phyloP scores from a whole-genome alignment of 495 filamentous ascomycete genomes.

The Chaetomidium leptoderma region DNA sequence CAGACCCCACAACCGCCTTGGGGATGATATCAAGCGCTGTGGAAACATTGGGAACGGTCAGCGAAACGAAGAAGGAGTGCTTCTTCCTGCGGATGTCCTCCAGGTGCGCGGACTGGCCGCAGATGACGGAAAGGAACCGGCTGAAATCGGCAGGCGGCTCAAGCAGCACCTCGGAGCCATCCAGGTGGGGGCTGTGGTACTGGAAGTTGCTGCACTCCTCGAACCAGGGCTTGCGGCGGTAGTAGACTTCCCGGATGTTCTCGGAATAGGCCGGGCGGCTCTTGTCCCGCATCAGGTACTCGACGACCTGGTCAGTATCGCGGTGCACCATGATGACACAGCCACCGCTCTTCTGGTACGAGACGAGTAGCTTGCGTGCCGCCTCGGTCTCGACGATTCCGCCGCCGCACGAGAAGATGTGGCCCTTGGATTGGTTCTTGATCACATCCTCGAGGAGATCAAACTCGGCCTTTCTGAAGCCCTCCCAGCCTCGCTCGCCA shows the following conservation, averaged over 20 bases:
- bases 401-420: slow-evolving; percentile 91
- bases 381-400: slow-evolving; percentile 86
- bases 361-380: slow-evolving; percentile 68
- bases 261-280: slow-evolving; percentile 90
- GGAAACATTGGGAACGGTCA: slow-evolving; percentile 74
- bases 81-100: slow-evolving; percentile 62
- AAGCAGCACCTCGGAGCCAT: slow-evolving; percentile 52
- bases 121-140: slow-evolving; percentile 70
- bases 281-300: slow-evolving; percentile 85
- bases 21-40: slow-evolving; percentile 59
- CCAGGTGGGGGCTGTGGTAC: slow-evolving; percentile 72
- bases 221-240: slow-evolving; percentile 88
- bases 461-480: slow-evolving; percentile 78
- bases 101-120: slow-evolving; percentile 63
- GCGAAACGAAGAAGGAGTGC: slow-evolving; percentile 86
- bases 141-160: slow-evolving; percentile 72
- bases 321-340: slow-evolving; percentile 84
- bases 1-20: slow-evolving; percentile 75
- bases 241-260: slow-evolving; percentile 88
- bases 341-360: slow-evolving; percentile 77
- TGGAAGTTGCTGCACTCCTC: slow-evolving; percentile 92
- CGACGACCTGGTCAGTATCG: slow-evolving; percentile 82
- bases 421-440: slow-evolving; percentile 64
- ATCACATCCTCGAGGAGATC: slow-evolving; percentile 66
- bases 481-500: slow-evolving; percentile 72